These are phyloP conservation scores for Coemansia reversa DNA, from an alignment of 192 early-diverging fungal genomes.

Conservation along the genomic window DNA sequence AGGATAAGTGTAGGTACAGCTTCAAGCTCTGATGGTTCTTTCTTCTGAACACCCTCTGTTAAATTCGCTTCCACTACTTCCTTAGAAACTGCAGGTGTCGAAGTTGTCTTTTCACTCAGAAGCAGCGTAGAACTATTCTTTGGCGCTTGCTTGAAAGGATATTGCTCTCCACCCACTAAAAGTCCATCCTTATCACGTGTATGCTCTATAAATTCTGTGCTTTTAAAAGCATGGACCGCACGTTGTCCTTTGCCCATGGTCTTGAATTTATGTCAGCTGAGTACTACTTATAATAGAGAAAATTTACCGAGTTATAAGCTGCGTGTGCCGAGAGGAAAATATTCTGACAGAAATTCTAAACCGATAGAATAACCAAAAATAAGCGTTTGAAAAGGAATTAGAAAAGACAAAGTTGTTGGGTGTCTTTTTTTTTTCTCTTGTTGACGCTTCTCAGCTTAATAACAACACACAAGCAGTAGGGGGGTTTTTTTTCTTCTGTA, in stretches of 20 bases:
- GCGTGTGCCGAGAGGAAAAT: no score
- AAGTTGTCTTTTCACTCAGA: not conserved
- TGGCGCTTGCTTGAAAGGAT: conserved; percentile 29
- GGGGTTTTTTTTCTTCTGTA: no score
- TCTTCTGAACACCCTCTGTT: not conserved
- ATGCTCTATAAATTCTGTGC: conserved; percentile 36
- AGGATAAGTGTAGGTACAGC: conserved; percentile 76
- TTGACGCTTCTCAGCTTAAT: no score
- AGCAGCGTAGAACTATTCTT: conserved; percentile 14
- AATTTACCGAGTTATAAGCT: no score
- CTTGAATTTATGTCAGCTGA: not conserved
- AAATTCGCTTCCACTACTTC: not conserved
- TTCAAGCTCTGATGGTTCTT: conserved; percentile 22
- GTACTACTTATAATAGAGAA: no score
- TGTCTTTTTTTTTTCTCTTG: no score
- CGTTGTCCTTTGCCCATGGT: conserved; percentile 40
- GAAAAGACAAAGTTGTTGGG: no score
- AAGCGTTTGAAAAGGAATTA: no score
- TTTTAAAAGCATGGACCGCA: conserved; percentile 28
- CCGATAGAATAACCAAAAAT: no score
- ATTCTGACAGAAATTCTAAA: no score
- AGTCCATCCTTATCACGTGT: conserved; percentile 26
- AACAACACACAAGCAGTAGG: no score
- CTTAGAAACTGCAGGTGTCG: not conserved
- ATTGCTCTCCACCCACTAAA: conserved; percentile 1